Conservation (phyloP, 352 stramenopile genomes). For the Pythium utonaiense region DNA sequence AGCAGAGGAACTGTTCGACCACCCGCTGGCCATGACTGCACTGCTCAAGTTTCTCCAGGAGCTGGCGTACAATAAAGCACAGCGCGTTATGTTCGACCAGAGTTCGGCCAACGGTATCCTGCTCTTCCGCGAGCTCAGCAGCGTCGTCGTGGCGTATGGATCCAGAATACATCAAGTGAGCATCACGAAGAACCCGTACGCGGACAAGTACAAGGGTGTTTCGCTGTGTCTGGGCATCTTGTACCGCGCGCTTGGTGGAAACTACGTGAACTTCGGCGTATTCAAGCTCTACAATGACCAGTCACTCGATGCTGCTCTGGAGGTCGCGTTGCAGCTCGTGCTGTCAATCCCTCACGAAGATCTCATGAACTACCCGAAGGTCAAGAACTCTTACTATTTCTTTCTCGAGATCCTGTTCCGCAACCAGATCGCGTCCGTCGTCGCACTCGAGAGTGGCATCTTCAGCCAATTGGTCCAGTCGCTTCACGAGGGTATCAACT, state of each 20-base stretch:
- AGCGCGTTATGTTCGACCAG: conserved; percentile 98
- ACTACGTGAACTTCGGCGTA: conserved; percentile 99
- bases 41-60: conserved; percentile 98
- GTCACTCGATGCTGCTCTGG: conserved; percentile 91
- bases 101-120: conserved; percentile 97
- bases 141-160: conserved; percentile 95
- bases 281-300: conserved; percentile 99
- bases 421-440: conserved; percentile 94
- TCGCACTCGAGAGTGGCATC: conserved; percentile 90
- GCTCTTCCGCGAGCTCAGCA: conserved; percentile 95
- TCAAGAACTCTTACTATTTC: conserved; percentile 97
- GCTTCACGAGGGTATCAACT: conserved; percentile 86
- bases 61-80: conserved; percentile 92
- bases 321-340: conserved; percentile 93
- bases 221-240: conserved; percentile 91
- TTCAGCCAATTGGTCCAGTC: conserved; percentile 97
- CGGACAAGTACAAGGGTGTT: conserved; percentile 98
- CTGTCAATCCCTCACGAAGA: conserved; percentile 95
- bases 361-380: conserved; percentile 96
- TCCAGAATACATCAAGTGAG: conserved; percentile 80
- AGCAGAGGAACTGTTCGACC: conserved; percentile 92
- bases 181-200: conserved; percentile 90
- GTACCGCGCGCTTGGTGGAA: conserved; percentile 86
- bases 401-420: conserved; percentile 98
- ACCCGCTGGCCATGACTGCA: conserved; percentile 93